Base-by-base conservation (phyloP, 2,329 filamentous ascomycete genomes). In the Claviceps capensis region DNA sequence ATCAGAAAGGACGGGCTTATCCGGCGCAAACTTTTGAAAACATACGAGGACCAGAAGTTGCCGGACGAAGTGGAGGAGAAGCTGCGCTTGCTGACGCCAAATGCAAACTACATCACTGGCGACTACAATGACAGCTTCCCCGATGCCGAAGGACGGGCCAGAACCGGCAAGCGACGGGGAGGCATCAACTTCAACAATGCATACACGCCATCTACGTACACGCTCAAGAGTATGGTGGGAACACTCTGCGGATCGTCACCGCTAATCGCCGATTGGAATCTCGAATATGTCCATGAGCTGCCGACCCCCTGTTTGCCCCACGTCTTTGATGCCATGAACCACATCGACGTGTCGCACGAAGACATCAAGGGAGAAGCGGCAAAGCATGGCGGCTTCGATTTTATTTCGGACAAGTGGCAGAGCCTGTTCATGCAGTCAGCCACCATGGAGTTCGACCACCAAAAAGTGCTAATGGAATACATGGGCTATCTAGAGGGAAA, bases 271-370 rank as follows among this genome's bases (percentile, higher is more conserved):
- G 70, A 73, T 40, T 70, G 70, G 52, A 72, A 73, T 37, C 60
- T 64, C 17, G 71, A 73, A 53, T 67, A 65, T 49, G 56, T 62
- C 4, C 62, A 71, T 23, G 65, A 72, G 49, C 60, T 72, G 22
- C 73, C 73, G 53, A 69, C 73, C 43, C 71, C 71, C 0, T 73
- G 71, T 45, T 52, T 74, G 48, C 66, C 72, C 0, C 71, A 69
- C 4, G 55, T 68, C n/a, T 57, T 69, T 5, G 59, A 69, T 7
- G 61, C 62, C 14, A 52, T 70, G 51, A 69, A 67, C 47, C 46
- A 54, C 13, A 36, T 54, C 16, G 23, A 54, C 1, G 50, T 64
- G 2, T n/a, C 51, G 23, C 56, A 60, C 9, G 48, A 48, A 1
- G 30, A 52, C 2, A 5, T 16, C 9, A 34, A 57, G 0, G 51